Conservation (phyloP, 441 rosid species). For the Brassica hybrid region DNA sequence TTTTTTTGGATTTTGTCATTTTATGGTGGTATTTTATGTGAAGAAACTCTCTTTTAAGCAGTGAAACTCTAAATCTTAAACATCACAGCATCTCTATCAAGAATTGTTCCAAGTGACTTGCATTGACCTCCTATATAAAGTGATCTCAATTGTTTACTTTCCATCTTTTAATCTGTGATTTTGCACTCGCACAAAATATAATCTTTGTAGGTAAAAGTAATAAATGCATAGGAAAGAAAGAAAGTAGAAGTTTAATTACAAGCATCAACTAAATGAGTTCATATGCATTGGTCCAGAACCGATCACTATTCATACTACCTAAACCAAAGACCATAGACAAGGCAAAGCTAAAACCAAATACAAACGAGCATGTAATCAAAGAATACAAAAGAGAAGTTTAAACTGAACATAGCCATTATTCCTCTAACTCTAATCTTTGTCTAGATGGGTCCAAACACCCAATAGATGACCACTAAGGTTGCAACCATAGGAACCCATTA, state of each 20-base stretch:
- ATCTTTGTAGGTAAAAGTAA: too few species aligned
- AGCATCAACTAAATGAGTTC: too few species aligned
- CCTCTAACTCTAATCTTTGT: too few species aligned
- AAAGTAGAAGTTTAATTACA: too few species aligned
- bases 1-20: neutral
- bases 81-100: slow-evolving; percentile 28
- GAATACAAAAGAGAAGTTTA: neutral
- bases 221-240: too few species aligned
- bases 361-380: slow-evolving; percentile 6
- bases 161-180: slow-evolving; percentile 27
- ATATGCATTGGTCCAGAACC: too few species aligned
- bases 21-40: slow-evolving; percentile 9
- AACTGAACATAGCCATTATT: too few species aligned
- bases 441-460: too few species aligned
- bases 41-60: slow-evolving; percentile 26
- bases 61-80: slow-evolving; percentile 32
- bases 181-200: slow-evolving; percentile 8
- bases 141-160: slow-evolving; percentile 15
- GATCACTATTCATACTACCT: too few species aligned
- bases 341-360: slow-evolving; percentile 11
- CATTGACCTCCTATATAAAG: slow-evolving; percentile 27
- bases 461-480: too few species aligned
- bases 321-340: slow-evolving; percentile 14
- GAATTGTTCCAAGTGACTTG: slow-evolving; percentile 27
- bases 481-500: too few species aligned